These are phyloP conservation scores for Millerago galiae DNA, from an alignment of 805 yeast genomes.

Conservation along the genomic window DNA sequence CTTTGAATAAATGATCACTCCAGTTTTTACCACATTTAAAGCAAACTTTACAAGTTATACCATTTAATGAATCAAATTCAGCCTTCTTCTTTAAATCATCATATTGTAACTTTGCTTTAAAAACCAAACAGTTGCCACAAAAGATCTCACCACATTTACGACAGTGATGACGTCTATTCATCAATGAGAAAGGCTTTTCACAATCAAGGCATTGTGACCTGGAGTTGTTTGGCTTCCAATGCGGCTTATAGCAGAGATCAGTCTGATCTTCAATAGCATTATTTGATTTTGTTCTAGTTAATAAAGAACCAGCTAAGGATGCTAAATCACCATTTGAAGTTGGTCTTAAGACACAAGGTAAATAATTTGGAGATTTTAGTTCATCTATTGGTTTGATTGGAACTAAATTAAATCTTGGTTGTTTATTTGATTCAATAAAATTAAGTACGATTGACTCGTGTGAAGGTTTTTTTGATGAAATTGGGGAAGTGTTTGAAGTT, in stretches of 20 bases:
- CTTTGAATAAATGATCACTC: constrained; percentile 31
- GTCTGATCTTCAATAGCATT: constrained; percentile 1
- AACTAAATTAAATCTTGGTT: constrained; percentile 14
- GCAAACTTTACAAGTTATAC: constrained; percentile 54
- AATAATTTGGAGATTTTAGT: constrained; percentile 66
- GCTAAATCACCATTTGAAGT: constrained; percentile 12
- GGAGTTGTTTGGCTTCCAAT: constrained; percentile 61
- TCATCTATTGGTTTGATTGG: constrained; percentile 58
- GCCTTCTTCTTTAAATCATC: constrained; percentile 6
- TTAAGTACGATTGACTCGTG: constrained; percentile 15
- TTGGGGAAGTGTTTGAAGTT: constrained; percentile 9
- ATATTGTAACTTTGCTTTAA: constrained; percentile 37
- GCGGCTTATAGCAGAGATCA: constrained; percentile 27
- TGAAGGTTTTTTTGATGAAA: constrained; percentile 19
- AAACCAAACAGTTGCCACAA: constrained; percentile 54
- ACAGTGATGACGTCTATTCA: constrained; percentile 67
- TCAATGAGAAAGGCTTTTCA: constrained; percentile 50
- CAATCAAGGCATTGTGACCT: constrained; percentile 57
- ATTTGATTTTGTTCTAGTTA: background rate
- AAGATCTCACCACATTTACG: constrained; percentile 67
- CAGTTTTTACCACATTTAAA: constrained; percentile 49
- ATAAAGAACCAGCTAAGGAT: background rate
- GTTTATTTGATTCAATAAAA: constrained; percentile 11
- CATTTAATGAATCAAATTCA: constrained; percentile 44
- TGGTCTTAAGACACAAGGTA: constrained; percentile 68